These are phyloP conservation scores for Croton setiger DNA, from an alignment of 441 rosid genomes.

Conservation along the genomic window DNA sequence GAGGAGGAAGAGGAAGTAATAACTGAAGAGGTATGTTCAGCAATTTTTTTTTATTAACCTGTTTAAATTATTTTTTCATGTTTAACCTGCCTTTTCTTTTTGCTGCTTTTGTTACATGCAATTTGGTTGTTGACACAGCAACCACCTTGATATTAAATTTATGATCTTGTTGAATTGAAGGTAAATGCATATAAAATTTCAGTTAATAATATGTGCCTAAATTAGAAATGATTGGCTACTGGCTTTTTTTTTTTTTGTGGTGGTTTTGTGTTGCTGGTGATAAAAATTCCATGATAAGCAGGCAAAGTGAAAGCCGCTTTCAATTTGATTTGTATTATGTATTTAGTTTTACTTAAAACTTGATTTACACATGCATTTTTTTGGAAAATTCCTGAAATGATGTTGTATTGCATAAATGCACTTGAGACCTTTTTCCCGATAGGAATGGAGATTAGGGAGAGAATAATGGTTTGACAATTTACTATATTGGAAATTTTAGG, in stretches of 20 bases:
- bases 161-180: neutral
- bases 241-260: neutral
- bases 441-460: neutral
- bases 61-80: too few species aligned
- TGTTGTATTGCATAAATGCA: neutral
- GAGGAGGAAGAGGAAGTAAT: conserved; percentile 75
- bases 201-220: neutral
- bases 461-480: neutral
- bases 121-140: conserved; percentile 1
- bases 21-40: conserved; percentile 62
- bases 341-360: neutral
- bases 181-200: neutral
- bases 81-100: too few species aligned
- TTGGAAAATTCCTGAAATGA: neutral
- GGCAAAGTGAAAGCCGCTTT: neutral
- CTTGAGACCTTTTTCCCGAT: neutral
- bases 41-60: neutral
- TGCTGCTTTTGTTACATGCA: neutral
- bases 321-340: neutral
- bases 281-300: neutral
- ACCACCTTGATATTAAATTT: neutral
- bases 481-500: neutral
- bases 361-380: neutral
- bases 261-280: too few species aligned
- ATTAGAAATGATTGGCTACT: neutral